Percentiles rank a stretch among this genome's conserved stretches.
Evolutionary conservation across 805 yeast genomes (phyloP).

Genomic region (Nakazawaea laoshanensis): DNA sequence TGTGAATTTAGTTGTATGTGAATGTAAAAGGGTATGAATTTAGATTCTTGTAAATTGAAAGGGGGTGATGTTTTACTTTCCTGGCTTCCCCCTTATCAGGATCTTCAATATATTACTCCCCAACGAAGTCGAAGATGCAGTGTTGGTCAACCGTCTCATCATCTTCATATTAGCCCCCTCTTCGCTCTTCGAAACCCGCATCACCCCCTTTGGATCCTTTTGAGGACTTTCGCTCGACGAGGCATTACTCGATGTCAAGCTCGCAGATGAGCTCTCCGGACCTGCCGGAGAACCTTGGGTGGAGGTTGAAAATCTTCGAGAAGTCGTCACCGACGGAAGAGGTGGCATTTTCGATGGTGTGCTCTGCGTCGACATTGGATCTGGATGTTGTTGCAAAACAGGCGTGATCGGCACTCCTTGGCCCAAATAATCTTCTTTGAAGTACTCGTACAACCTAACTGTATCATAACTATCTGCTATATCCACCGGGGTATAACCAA

Average conservation of each 20-base stretch:
- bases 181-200: too few species aligned
- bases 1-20: background rate
- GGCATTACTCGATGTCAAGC: too few species aligned
- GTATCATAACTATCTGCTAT: constrained; percentile 47
- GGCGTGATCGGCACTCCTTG: constrained; percentile 20
- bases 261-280: too few species aligned
- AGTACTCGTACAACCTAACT: constrained; percentile 12
- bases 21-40: background rate
- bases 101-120: constrained; percentile 2
- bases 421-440: constrained; percentile 8
- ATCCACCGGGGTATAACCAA: constrained; percentile 63
- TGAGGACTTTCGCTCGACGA: too few species aligned
- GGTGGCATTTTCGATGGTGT: constrained; percentile 19
- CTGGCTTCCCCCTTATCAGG: constrained; percentile 5
- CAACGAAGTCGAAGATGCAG: constrained; percentile 3
- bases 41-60: too few species aligned
- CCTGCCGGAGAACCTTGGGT: too few species aligned
- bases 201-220: too few species aligned
- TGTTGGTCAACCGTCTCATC: background rate
- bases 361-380: constrained; percentile 2
- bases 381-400: background rate
- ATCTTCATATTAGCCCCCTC: constrained; percentile 15
- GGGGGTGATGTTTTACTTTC: background rate
- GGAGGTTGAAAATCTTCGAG: constrained; percentile 17
- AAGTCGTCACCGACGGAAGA: constrained; percentile 23